Evolutionary conservation across 306 rosid genomes (phyloP), one percentile per base, ranked within the genome.

Genomic region (Crataegus laevigata): DNA sequence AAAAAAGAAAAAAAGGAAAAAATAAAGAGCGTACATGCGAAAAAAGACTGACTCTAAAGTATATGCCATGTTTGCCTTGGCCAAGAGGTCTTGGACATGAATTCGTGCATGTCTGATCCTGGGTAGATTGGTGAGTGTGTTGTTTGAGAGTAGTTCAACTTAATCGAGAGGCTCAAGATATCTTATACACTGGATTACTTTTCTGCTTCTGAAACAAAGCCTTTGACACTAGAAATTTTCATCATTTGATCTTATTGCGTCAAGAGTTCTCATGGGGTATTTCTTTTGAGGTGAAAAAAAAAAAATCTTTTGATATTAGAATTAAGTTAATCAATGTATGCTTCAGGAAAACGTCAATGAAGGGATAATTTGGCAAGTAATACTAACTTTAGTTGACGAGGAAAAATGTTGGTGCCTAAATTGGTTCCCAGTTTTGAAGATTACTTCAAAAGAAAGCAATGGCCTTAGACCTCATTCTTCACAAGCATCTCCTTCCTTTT

Each of bases 401-500:
- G 21, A 47, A 15, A 47, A 47, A 47, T 47, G 5, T 47, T 47
- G 52, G 38, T 34, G 9, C 9, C 10, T 36, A 36, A 36, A 7
- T 36, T 36, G 40, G 40, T 36, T 36, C 40, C 40, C 40, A 6
- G 10, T 36, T 36, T 36, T 36, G 40, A 36, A 36, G 40, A 36
- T 36, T 36, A 36, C 40, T 36, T 36, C 40, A 36, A 36, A 6
- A 36, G 40, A 6, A 7, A 7, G 40, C 7, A 36, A 36, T 36
- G 43, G 81, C 76, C 32, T 70, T 4, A 21, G 93, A 89, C 82
- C 88, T 85, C 66, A 81, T 93, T 74, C 90, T 90, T 76, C 93
- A 80, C 72, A 71, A 85, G 32, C 90, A 89, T 52, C 94, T 90
- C 17, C 84, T 77, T 68, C 94, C 94, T 75, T 93, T 90, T 78